Conservation (phyloP, 192 early-diverging fungal genomes). For the Coemansia sp. region DNA sequence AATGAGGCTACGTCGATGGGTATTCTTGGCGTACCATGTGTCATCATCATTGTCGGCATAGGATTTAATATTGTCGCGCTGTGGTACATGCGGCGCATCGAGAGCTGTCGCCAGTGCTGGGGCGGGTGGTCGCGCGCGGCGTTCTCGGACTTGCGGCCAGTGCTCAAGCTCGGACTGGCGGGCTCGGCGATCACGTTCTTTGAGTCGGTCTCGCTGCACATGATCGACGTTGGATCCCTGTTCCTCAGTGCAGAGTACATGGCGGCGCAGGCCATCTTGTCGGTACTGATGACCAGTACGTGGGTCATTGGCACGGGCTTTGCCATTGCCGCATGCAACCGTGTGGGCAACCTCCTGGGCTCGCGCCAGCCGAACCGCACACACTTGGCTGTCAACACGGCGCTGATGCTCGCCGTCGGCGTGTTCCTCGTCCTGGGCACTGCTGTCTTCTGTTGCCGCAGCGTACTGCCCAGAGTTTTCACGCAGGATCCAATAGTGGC, state of each 20-base stretch:
- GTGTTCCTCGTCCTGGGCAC: slow-evolving; percentile 58
- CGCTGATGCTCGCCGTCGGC: slow-evolving; percentile 54
- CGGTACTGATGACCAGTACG: slow-evolving; percentile 64
- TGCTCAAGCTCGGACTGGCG: slow-evolving; percentile 74
- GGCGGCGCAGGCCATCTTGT: slow-evolving; percentile 80
- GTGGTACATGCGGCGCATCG: slow-evolving; percentile 59
- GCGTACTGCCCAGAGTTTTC: slow-evolving; percentile 62
- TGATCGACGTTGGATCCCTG: slow-evolving; percentile 72
- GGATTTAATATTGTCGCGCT: slow-evolving; percentile 56
- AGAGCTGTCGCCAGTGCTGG: slow-evolving; percentile 74
- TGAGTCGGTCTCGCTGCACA: slow-evolving; percentile 80
- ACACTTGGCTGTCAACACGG: slow-evolving; percentile 43
- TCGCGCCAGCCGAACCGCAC: slow-evolving; percentile 58
- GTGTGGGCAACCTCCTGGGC: slow-evolving; percentile 80
- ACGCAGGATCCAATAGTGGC: slow-evolving; percentile 26
- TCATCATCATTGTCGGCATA: slow-evolving; percentile 58
- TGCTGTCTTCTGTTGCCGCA: slow-evolving; percentile 57
- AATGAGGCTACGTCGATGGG: slow-evolving; percentile 59
- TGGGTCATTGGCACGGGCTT: slow-evolving; percentile 74
- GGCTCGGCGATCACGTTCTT: slow-evolving; percentile 78
- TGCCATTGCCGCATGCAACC: slow-evolving; percentile 76
- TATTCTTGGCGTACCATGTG: slow-evolving; percentile 70
- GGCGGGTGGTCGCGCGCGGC: slow-evolving; percentile 81
- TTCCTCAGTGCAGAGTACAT: slow-evolving; percentile 73
- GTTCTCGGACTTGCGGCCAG: slow-evolving; percentile 60